Evolutionary conservation across 257 asterid genomes (phyloP).

Genomic region (Plectranthus barbatus): DNA sequence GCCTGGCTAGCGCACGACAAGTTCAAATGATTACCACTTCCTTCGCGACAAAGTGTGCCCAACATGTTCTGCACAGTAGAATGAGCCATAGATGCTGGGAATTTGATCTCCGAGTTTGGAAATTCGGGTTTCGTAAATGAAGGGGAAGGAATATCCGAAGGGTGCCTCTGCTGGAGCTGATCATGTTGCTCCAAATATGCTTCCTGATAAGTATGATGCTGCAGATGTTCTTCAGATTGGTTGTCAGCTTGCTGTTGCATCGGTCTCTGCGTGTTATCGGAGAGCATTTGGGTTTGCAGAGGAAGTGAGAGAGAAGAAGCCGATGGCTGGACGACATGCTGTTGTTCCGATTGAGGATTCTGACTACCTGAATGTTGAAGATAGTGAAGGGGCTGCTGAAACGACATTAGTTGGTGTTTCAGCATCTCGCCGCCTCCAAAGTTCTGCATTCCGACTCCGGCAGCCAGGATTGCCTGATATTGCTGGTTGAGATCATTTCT

Average conservation of each 20-base stretch:
- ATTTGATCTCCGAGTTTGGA: conserved; percentile 39
- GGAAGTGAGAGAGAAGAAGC: conserved; percentile 27
- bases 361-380: conserved; percentile 50
- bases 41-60: conserved; percentile 40
- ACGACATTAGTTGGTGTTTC: conserved; percentile 64
- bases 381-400: conserved; percentile 67
- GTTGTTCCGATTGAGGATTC: conserved; percentile 42
- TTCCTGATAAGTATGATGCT: conserved; percentile 52
- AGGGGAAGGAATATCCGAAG: conserved; percentile 53
- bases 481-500: conserved; percentile 71
- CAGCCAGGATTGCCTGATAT: conserved; percentile 70
- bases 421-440: conserved; percentile 50
- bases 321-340: conserved; percentile 41
- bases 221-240: conserved; percentile 20
- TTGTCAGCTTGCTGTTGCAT: conserved; percentile 37
- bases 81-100: conserved; percentile 38
- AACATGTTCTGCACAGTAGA: conserved; percentile 39
- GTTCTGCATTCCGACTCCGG: conserved; percentile 61
- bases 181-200: conserved; percentile 43
- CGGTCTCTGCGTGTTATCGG: conserved; percentile 55
- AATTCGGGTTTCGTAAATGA: conserved; percentile 57
- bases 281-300: conserved; percentile 53
- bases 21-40: conserved; percentile 48
- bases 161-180: conserved; percentile 63
- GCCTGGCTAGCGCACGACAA: conserved; percentile 54